Base-by-base conservation (phyloP, 2,329 filamentous ascomycete species). In the Talaromyces sp. region DNA sequence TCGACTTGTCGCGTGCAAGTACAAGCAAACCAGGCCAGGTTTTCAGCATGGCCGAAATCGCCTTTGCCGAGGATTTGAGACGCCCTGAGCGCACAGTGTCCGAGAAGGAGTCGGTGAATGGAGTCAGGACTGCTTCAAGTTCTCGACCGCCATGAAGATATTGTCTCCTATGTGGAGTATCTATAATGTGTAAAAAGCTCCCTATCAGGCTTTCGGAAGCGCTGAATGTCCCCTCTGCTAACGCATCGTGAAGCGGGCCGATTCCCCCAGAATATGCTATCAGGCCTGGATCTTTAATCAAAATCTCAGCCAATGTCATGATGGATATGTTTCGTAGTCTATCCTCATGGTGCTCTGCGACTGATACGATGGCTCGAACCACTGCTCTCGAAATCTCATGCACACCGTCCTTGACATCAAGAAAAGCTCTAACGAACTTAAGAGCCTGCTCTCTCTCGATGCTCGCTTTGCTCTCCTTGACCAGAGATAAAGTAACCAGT, bases 391-490 rank as follows among this genome's bases (percentile, higher is more conserved):
- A 96, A 39, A 99, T 84, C 73, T 99, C 93, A 66, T 86, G 84
- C 8, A 96, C 88, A 11, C 95, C 95, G 66, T 92, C 91, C 72
- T 97, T 97, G 67, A 98, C 92, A 72, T 99, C 95, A 2, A 99
- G 81, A 71, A 99, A 99, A 9, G 93, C 91, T 64, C 95, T 87
- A 28, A 98, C 88, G 73, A 99, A 97, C 74, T 99, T 99, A 70
- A 99, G 81, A 12, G 95, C 95, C 77, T 99, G 95, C 75, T 99
- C 95, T 60, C 96, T 86, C 79, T 99, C 95, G 18, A 99, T 91
- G 69, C 93, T 93, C n/a, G 93, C 91, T 75, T 97, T 98, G 71
- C 90, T 89, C 74, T 98, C 95, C 73, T 98, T 98, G 67, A 96
- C 92, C 37, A 99, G 81, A 0, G 95, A 98, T 70, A 93, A 82